Evolutionary conservation across 306 rosid species (phyloP).

Genomic region (Vigna nakashimae): DNA sequence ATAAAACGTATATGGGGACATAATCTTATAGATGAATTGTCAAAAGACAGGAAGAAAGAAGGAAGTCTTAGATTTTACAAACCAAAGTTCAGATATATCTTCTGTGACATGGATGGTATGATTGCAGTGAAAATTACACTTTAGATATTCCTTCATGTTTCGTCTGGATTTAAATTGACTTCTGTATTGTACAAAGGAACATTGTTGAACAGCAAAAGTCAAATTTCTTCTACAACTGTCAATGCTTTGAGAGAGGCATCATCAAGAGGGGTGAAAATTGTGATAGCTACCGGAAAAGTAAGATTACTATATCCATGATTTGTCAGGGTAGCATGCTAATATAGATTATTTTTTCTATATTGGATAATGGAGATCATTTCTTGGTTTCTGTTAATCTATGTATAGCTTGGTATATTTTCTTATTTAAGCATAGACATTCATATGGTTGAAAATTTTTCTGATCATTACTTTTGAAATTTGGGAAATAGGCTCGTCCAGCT

Average conservation of each 20-base stretch:
- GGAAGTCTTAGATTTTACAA: conserved; percentile 79
- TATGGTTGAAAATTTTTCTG: conserved; percentile 37
- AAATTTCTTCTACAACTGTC: conserved; percentile 65
- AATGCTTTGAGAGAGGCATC: conserved; percentile 81
- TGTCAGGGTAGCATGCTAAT: conserved; percentile 31
- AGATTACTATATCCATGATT: conserved; percentile 40
- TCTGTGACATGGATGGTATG: conserved; percentile 99
- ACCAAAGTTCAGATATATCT: conserved; percentile 88
- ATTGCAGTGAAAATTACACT: conserved; percentile 11
- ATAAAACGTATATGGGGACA: conserved; percentile 44
- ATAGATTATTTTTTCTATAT: conserved; percentile 20
- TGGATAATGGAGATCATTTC: conserved; percentile 19
- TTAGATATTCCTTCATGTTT: conserved; percentile 26
- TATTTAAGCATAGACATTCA: conserved; percentile 12
- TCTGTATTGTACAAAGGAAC: conserved; percentile 70
- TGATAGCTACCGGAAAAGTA: conserved; percentile 98
- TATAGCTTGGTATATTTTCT: conserved; percentile 20
- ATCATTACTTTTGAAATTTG: conserved; percentile 42
- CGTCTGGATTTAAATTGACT: conserved; percentile 42
- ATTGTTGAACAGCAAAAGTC: conserved; percentile 85
- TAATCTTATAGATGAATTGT: conserved; percentile 69
- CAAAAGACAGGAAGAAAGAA: conserved; percentile 95
- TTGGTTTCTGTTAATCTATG: conserved; percentile 24
- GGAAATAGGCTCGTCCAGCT: conserved; percentile 87
- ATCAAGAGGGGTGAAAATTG: conserved; percentile 88